A percentile compares a stretch with the other conserved stretches of the same genome.
Conservation (phyloP, 2,329 filamentous ascomycete species). For the Xylariaceae sp. region DNA sequence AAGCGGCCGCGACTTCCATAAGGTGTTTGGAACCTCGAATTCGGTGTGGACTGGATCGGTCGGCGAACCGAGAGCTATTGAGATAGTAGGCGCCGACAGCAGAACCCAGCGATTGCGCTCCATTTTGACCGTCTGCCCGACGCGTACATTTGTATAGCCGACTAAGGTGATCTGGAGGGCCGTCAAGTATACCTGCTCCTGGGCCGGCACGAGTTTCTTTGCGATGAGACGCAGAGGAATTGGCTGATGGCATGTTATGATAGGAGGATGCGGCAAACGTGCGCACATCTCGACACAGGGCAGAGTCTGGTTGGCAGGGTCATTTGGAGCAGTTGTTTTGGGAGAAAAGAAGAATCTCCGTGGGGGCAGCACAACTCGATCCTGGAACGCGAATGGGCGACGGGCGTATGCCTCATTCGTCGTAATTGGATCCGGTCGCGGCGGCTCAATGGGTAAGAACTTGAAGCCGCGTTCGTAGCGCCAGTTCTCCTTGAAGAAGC, state of each 20-base stretch:
- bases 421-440: constrained; percentile 55
- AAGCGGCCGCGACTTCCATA: constrained; percentile 69
- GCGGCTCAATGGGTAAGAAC: constrained; percentile 89
- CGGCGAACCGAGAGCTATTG: constrained; percentile 61
- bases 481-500: constrained; percentile 86
- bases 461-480: constrained; percentile 65
- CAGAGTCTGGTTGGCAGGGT: constrained; percentile 38
- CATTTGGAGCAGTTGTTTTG: constrained; percentile 22
- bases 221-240: constrained; percentile 75
- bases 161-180: constrained; percentile 78
- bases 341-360: constrained; percentile 56
- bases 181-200: constrained; percentile 67
- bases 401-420: constrained; percentile 80
- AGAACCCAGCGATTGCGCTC: constrained; percentile 75
- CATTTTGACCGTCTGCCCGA: constrained; percentile 65
- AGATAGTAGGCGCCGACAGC: constrained; percentile 64
- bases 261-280: constrained; percentile 77
- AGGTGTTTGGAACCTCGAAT: constrained; percentile 58
- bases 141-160: constrained; percentile 71
- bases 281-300: constrained; percentile 73
- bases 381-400: constrained; percentile 56
- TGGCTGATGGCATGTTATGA: constrained; percentile 84
- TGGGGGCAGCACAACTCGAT: constrained; percentile 34
- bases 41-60: constrained; percentile 58
- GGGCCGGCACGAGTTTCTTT: constrained; percentile 65